Conservation (phyloP, 495 filamentous ascomycete species). For the Podospora tetraspora region DNA sequence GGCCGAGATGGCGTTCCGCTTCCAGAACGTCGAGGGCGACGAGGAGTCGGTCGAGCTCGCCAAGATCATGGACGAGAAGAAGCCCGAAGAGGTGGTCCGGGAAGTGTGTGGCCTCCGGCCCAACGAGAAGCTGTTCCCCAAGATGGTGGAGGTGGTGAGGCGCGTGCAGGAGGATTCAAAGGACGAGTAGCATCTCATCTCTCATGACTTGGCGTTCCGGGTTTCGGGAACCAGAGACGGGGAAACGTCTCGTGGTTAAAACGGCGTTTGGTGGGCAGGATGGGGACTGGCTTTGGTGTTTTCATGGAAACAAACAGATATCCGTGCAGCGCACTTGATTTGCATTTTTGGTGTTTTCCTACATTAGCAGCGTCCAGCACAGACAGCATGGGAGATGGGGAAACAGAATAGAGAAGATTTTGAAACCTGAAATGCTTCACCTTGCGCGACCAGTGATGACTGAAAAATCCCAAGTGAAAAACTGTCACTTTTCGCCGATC, state of each 20-base stretch:
- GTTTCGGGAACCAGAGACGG: not conserved
- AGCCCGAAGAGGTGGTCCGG: conserved; percentile 59
- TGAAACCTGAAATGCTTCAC: not conserved
- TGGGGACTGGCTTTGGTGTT: not conserved
- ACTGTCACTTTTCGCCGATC: not conserved
- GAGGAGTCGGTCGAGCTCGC: conserved; percentile 79
- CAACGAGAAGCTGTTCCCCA: conserved; percentile 64
- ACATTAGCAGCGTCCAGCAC: not conserved
- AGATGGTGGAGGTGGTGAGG: conserved; percentile 66
- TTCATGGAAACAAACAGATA: not conserved
- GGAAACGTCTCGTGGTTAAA: not conserved
- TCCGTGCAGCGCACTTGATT: not conserved
- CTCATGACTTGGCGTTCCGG: not conserved
- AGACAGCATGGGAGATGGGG: not conserved
- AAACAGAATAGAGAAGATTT: not conserved
- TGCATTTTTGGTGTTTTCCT: not conserved
- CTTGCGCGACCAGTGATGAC: not conserved
- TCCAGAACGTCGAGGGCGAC: conserved; percentile 86
- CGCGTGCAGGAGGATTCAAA: conserved; percentile 63
- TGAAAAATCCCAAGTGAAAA: no score
- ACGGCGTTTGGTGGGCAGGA: not conserved
- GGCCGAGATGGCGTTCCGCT: conserved; percentile 80
- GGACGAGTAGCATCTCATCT: conserved; percentile 25
- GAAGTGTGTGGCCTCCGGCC: conserved; percentile 71
- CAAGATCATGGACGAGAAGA: conserved; percentile 68